Evolutionary conservation across 768 basidiomycete species (phyloP).

Genomic region (Termitomyces sp.): DNA sequence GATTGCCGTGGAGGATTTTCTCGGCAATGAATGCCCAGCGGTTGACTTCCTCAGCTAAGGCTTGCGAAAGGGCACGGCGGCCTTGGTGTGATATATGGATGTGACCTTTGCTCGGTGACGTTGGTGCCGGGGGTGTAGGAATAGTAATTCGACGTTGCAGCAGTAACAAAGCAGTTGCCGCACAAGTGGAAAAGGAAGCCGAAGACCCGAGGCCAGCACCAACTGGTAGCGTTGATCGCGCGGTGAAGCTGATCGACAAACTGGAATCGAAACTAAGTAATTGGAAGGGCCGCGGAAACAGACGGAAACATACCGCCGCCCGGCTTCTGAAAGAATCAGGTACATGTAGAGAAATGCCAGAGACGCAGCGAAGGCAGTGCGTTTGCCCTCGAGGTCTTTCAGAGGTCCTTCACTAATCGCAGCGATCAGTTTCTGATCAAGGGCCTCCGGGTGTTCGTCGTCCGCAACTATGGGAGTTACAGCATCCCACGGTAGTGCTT

Average conservation of each 20-base stretch:
- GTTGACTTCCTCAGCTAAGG: conserved; percentile 79
- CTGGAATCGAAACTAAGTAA: conserved; percentile 34
- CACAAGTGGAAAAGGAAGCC: conserved; percentile 90
- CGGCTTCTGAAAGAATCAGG: conserved; percentile 64
- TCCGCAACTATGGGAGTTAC: conserved; percentile 51
- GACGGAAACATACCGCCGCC: conserved; percentile 47
- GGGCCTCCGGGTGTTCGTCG: conserved; percentile 54
- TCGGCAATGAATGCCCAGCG: conserved; percentile 92
- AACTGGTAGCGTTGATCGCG: conserved; percentile 87
- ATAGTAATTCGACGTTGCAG: conserved; percentile 64
- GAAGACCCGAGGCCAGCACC: conserved; percentile 97
- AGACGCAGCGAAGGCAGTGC: conserved; percentile 37
- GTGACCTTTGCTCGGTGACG: conserved; percentile 44
- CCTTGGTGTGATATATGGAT: conserved; percentile 63
- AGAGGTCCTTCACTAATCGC: conserved; percentile 55
- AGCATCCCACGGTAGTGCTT: conserved; percentile 75
- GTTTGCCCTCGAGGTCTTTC: conserved; percentile 30
- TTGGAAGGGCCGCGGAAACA: conserved; percentile 11
- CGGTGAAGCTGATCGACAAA: conserved; percentile 73
- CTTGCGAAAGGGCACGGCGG: conserved; percentile 58
- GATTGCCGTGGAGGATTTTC: conserved; percentile 96
- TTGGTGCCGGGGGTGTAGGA: conserved; percentile 47
- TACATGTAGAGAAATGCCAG: conserved; percentile 92
- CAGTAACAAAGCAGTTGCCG: conserved; percentile 76
- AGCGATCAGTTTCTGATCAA: conserved; percentile 73